Conservation (phyloP, 192 early-diverging fungal species). For the Glomus cerebriforme region DNA sequence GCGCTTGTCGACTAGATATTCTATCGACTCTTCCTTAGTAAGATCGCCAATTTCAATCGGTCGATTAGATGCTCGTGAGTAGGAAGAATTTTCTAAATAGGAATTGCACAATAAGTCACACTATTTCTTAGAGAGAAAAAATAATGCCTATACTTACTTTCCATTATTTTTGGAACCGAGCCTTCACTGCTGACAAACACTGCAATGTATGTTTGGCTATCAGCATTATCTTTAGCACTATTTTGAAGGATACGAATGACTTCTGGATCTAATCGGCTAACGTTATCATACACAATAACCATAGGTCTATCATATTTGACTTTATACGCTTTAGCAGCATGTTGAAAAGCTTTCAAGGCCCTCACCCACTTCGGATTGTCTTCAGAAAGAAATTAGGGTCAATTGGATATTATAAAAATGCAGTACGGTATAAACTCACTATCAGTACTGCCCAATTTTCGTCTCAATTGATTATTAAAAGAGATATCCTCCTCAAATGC, state of each 20-base stretch:
- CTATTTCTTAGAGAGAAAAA: neutral
- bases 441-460: too few relatives aligned
- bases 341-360: too few relatives aligned
- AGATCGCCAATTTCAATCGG: conserved; percentile 28
- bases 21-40: conserved; percentile 17
- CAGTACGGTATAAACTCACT: too few relatives aligned
- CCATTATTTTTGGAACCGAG: conserved; percentile 24
- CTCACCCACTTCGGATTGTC: too few relatives aligned
- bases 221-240: conserved; percentile 23
- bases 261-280: neutral
- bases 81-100: neutral
- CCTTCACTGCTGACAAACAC: conserved; percentile 32
- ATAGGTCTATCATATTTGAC: too few relatives aligned
- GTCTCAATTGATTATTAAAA: too few relatives aligned
- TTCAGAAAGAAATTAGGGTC: too few relatives aligned
- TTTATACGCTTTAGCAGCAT: too few relatives aligned
- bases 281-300: too few relatives aligned
- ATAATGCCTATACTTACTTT: conserved; percentile 7
- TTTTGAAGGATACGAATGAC: conserved; percentile 25
- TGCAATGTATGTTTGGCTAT: conserved; percentile 19
- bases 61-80: conserved; percentile 13
- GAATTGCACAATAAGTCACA: too few relatives aligned
- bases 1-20: conserved; percentile 25
- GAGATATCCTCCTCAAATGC: too few relatives aligned
- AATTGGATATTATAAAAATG: too few relatives aligned